Percentiles rank a stretch among this genome's conserved stretches.
phyloP scores from a whole-genome alignment of 192 early-diverging fungal species.

The Radiomyces spectabilis region DNA sequence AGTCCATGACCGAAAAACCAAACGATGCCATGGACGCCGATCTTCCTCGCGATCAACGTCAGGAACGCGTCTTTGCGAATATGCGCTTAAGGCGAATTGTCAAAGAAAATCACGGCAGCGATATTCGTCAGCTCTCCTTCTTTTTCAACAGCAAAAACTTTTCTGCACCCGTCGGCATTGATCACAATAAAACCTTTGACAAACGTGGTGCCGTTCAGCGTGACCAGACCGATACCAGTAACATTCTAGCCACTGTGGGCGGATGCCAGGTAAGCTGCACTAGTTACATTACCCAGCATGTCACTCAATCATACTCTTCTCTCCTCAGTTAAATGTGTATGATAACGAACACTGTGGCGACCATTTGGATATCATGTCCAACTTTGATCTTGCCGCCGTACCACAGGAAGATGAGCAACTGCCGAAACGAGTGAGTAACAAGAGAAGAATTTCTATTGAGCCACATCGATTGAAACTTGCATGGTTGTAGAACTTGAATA shows the following conservation, averaged over 20 bases:
- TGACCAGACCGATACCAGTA: slow-evolving; percentile 59
- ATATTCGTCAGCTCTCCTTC: slow-evolving; percentile 68
- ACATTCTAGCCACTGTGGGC: slow-evolving; percentile 67
- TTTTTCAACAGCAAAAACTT: slow-evolving; percentile 61
- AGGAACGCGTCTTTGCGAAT: slow-evolving; percentile 53
- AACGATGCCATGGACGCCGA: too few species aligned
- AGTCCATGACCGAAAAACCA: too few species aligned
- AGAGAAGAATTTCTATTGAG: too few species aligned
- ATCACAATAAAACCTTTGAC: slow-evolving; percentile 59
- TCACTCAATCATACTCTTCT: background rate
- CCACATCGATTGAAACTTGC: too few species aligned
- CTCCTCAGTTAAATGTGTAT: slow-evolving; percentile 65
- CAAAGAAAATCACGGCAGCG: slow-evolving; percentile 80
- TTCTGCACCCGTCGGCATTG: slow-evolving; percentile 39
- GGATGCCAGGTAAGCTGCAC: slow-evolving; percentile 48
- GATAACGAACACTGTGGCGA: slow-evolving; percentile 93
- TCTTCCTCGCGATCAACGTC: slow-evolving; percentile 7
- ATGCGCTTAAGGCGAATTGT: slow-evolving; percentile 78
- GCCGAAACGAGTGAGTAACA: background rate
- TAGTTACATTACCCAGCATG: background rate
- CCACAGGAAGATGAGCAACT: slow-evolving; percentile 17
- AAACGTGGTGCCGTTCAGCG: slow-evolving; percentile 61
- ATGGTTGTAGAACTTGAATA: slow-evolving; percentile 39
- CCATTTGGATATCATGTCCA: slow-evolving; percentile 91
- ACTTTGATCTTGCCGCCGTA: slow-evolving; percentile 55